Evolutionary conservation across 1,284 basidiomycete genomes (phyloP).

Genomic region (Ceratobasidium theobromae): DNA sequence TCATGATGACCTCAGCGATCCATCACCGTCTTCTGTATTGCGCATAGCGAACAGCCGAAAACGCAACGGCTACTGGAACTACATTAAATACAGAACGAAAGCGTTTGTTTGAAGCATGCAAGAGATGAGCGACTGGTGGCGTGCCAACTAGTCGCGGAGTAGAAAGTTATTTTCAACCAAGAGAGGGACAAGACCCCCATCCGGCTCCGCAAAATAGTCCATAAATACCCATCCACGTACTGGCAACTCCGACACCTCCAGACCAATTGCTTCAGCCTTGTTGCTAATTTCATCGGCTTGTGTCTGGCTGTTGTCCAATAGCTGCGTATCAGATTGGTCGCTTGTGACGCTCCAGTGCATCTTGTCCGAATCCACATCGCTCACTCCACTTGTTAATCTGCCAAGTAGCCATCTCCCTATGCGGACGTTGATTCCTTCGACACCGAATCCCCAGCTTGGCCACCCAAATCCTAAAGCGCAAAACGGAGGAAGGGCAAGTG

Average conservation of each 20-base stretch:
- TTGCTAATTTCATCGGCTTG: slow-evolving; percentile 14
- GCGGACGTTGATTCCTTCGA: slow-evolving; percentile 80
- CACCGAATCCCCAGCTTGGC: slow-evolving; percentile 68
- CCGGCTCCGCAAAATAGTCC: slow-evolving; percentile 68
- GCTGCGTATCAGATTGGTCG: slow-evolving; percentile 30
- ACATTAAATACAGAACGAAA: too few relatives aligned
- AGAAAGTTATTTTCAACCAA: slow-evolving; percentile 70
- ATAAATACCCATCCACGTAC: slow-evolving; percentile 71
- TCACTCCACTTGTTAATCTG: slow-evolving; percentile 43
- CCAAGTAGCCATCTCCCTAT: slow-evolving; percentile 70
- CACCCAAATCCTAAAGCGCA: slow-evolving; percentile 81
- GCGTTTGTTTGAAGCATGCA: too few relatives aligned
- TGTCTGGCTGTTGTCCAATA: slow-evolving; percentile 29
- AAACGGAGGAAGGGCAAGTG: slow-evolving; percentile 66
- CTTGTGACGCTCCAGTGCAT: not conserved
- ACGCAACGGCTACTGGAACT: too few relatives aligned
- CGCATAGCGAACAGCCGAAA: not conserved
- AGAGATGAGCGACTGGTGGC: too few relatives aligned
- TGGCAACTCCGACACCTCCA: slow-evolving; percentile 43
- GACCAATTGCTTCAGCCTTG: too few relatives aligned
- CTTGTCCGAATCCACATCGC: slow-evolving; percentile 17
- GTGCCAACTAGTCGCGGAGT: not conserved
- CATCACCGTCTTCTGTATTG: too few relatives aligned
- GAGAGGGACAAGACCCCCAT: slow-evolving; percentile 56
- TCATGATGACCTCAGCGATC: slow-evolving; percentile 5